Base-by-base conservation (phyloP, 108 stramenopile species). In the Mediolabrus comicus region DNA sequence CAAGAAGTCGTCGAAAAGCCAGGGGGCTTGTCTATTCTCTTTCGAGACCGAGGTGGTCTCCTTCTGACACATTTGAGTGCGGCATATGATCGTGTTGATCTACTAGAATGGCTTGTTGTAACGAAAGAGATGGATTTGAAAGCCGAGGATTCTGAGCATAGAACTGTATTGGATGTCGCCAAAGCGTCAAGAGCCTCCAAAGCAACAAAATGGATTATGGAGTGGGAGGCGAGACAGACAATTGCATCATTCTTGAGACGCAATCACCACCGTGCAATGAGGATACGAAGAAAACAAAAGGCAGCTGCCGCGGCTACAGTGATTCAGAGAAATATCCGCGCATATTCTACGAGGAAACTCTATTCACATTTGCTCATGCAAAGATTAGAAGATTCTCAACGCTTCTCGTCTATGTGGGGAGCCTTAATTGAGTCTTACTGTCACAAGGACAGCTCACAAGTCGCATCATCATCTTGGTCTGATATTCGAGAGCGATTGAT, bases 371-470 rank as follows among this genome's bases (percentile, higher is more conserved):
- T 17, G 2, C 41, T 69, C 9, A 22, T 49, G 2, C 39, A 28
- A 8, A 26, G 60, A 14, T 28, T 69, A 9, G 67, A 62, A 41
- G 67, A 69, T 19, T 69, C 59, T 4, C 59, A 49, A 3, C 67
- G 59, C 10, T 62, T 69, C 13, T 3, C 39, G 19, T 27, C 36
- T 9, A 17, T 56, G 8, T 69, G 67, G 67, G 61, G 17, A 5
- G 38, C 34, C 19, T 60, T 16, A 24, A 26, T 60, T 30, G 10
- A 13, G 16, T 53, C 29, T 8, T 6, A 53, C 2, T 17, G 14
- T 31, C n/a, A n/a, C n/a, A n/a, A n/a, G n/a, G 22, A 8, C 19
- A 7, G 5, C 22, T 5, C 1, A 5, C n/a, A 33, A 6, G 33
- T n/a, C 8, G 9, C 46, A 22, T 49, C 46, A 49, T 19, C 38